These are phyloP conservation scores for Candida mesenterica DNA, from an alignment of 1,139 yeast species.

Conservation along the genomic window DNA sequence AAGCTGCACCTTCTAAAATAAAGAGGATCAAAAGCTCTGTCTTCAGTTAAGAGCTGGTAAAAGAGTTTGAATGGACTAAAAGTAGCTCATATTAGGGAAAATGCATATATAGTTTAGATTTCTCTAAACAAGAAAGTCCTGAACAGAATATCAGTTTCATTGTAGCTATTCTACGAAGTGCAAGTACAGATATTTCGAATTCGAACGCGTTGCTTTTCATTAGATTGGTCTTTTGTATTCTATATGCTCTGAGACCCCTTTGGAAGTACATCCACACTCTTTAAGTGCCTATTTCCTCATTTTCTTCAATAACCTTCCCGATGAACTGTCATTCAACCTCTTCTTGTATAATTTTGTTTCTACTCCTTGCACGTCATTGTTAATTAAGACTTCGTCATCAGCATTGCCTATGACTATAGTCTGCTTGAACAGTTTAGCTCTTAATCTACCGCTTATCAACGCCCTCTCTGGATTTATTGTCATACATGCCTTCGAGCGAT, in stretches of 20 bases:
- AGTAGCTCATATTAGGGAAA: too few species aligned
- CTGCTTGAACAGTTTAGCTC: conserved; percentile 70
- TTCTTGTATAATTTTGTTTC: conserved; percentile 20
- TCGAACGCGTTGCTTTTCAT: too few species aligned
- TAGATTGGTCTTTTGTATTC: too few species aligned
- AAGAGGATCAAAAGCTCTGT: conserved; percentile 20
- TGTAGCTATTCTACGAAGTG: too few species aligned
- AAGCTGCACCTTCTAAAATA: conserved; percentile 13
- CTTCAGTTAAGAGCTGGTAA: background rate
- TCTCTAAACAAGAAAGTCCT: too few species aligned
- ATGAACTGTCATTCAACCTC: conserved; percentile 24
- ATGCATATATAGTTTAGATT: too few species aligned
- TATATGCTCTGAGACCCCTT: too few species aligned
- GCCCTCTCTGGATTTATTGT: conserved; percentile 61
- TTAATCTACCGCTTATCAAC: conserved; percentile 67
- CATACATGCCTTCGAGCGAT: conserved; percentile 61
- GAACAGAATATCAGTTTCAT: too few species aligned
- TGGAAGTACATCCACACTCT: too few species aligned
- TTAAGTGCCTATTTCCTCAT: conserved; percentile 15
- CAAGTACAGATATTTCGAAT: too few species aligned
- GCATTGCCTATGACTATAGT: conserved; percentile 51
- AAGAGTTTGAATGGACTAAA: background rate
- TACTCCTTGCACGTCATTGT: conserved; percentile 11
- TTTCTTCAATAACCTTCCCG: conserved; percentile 29
- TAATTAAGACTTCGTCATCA: conserved; percentile 18